phyloP scores from a whole-genome alignment of 192 early-diverging fungal species.

The Spizellomyces sp. region DNA sequence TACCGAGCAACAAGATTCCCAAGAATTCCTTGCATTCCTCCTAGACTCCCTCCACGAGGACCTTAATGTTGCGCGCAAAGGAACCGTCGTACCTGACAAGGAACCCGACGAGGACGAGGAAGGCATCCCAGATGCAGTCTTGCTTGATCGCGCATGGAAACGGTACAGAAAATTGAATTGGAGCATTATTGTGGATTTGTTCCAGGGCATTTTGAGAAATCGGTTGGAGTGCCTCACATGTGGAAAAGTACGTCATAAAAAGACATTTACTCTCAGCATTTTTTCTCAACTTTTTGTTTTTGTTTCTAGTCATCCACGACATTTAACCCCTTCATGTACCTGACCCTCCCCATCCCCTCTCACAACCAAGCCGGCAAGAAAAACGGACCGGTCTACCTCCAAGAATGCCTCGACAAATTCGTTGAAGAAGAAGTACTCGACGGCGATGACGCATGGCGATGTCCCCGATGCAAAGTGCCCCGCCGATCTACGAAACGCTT shows the following conservation, averaged over 20 bases:
- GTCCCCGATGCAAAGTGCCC: constrained; percentile 76
- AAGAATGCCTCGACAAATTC: constrained; percentile 86
- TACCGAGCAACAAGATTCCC: constrained; percentile 94
- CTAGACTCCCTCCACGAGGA: constrained; percentile 92
- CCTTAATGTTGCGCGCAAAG: constrained; percentile 67
- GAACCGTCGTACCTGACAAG: constrained; percentile 41
- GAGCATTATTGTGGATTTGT: constrained; percentile 84
- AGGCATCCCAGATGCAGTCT: constrained; percentile 57
- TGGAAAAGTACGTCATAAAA: constrained; percentile 44
- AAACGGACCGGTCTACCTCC: constrained; percentile 62
- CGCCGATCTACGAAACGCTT: constrained; percentile 78
- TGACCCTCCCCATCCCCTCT: constrained; percentile 85
- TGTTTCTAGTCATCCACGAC: constrained; percentile 71
- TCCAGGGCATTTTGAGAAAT: constrained; percentile 83
- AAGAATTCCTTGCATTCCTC: constrained; percentile 92
- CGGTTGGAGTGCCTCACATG: constrained; percentile 72
- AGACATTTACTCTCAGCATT: not conserved
- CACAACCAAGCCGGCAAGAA: constrained; percentile 35
- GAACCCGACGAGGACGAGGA: constrained; percentile 67
- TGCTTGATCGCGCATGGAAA: constrained; percentile 64
- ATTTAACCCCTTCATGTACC: constrained; percentile 89
- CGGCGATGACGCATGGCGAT: constrained; percentile 89
- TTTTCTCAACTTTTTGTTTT: constrained; percentile 7
- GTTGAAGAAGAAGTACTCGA: constrained; percentile 84
- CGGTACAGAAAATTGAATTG: constrained; percentile 73